phyloP scores from a whole-genome alignment of 148 eudicot genomes.

The Nepenthes gracilis region DNA sequence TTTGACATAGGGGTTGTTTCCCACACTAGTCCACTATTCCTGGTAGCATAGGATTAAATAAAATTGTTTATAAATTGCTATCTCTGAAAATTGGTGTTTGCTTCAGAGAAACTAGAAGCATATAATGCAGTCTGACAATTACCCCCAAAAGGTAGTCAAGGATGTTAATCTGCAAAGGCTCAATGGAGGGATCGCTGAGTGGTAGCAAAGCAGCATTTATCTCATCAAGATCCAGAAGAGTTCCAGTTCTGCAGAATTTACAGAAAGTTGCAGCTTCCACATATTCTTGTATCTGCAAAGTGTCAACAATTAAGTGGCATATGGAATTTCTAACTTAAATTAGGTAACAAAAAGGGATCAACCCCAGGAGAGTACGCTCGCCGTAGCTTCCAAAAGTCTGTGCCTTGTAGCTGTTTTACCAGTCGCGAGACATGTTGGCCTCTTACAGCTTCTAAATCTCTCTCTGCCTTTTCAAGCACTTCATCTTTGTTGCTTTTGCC shows the following conservation, averaged over 20 bases:
- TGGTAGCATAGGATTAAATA: too few relatives aligned
- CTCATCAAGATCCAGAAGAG: constrained; percentile 75
- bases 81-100: background rate
- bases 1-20: too few relatives aligned
- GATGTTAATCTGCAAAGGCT: constrained; percentile 82
- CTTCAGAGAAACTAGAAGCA: background rate
- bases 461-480: constrained; percentile 82
- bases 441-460: constrained; percentile 72
- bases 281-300: constrained; percentile 82
- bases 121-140: constrained; percentile 11
- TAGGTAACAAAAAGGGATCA: constrained; percentile 5
- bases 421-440: constrained; percentile 62
- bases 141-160: constrained; percentile 97
- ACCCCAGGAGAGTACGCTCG: constrained; percentile 99
- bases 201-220: constrained; percentile 59
- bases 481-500: constrained; percentile 73
- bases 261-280: constrained; percentile 94
- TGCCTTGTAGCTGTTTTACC: constrained; percentile 69
- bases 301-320: background rate
- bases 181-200: constrained; percentile 56
- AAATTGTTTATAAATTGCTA: background rate
- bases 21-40: too few relatives aligned
- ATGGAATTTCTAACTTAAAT: background rate
- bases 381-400: constrained; percentile 95
- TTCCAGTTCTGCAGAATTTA: constrained; percentile 77